Percentiles rank a stretch among this genome's conserved stretches.
Evolutionary conservation across 1,284 basidiomycete species (phyloP).

Genomic region (Mycena citricolor): DNA sequence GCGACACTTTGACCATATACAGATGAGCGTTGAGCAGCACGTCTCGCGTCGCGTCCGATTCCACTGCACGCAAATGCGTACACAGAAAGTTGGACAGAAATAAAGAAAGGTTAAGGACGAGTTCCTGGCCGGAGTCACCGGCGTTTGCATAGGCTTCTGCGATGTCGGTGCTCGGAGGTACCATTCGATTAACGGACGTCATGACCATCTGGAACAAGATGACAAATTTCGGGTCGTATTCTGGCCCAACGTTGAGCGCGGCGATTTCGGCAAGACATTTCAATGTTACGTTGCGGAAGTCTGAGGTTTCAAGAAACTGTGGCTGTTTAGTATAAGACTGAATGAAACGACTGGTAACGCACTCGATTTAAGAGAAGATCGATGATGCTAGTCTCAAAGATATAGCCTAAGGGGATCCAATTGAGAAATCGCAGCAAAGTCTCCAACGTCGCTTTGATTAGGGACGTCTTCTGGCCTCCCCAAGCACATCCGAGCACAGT

Average conservation of each 20-base stretch:
- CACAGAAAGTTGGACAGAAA: constrained; percentile 98
- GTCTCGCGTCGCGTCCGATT: constrained; percentile 90
- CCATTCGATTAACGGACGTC: constrained; percentile 95
- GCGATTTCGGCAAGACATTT: constrained; percentile 99
- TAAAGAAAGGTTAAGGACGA: constrained; percentile 94
- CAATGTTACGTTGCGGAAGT: constrained; percentile 97
- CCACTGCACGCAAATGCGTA: constrained; percentile 88
- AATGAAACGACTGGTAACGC: constrained; percentile 35
- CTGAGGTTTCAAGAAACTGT: constrained; percentile 94
- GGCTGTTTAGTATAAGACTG: constrained; percentile 14
- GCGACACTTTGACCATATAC: constrained; percentile 98
- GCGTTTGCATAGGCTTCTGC: constrained; percentile 90
- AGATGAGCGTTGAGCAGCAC: constrained; percentile 95
- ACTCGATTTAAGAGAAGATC: constrained; percentile 90
- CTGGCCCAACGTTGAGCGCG: constrained; percentile 90
- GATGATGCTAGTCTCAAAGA: constrained; percentile 98
- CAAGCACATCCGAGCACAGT: constrained; percentile 92
- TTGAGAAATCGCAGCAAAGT: constrained; percentile 96
- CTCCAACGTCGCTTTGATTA: constrained; percentile 95
- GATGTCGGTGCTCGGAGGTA: constrained; percentile 96
- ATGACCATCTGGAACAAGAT: constrained; percentile 98
- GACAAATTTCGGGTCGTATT: constrained; percentile 98
- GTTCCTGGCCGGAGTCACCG: constrained; percentile 93
- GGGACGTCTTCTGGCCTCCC: constrained; percentile 95
- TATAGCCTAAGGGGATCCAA: constrained; percentile 99